Evolutionary conservation across 2,329 filamentous ascomycete genomes (phyloP).

Genomic region (Intubia oerlemansii): DNA sequence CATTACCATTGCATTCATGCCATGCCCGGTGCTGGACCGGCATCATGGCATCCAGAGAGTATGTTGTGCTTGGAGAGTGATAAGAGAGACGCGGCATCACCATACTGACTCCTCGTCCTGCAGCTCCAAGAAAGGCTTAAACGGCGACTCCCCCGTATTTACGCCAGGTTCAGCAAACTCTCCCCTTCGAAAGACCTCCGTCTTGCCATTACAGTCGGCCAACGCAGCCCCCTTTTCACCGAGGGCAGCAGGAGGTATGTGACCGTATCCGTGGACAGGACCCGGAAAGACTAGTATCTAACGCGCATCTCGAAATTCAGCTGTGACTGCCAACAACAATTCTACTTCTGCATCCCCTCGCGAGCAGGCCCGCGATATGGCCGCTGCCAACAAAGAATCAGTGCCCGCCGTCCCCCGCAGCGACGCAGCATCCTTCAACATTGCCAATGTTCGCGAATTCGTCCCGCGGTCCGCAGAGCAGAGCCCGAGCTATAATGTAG

Average conservation of each 20-base stretch:
- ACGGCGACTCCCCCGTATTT: constrained; percentile 91
- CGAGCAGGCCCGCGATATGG: constrained; percentile 3
- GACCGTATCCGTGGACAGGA: no score
- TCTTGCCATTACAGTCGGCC: constrained; percentile 77
- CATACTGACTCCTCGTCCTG: no score
- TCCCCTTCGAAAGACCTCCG: constrained; percentile 35
- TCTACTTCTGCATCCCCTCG: constrained; percentile 6
- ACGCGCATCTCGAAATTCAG: no score
- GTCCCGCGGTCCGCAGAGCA: constrained; percentile 7
- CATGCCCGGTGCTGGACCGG: constrained; percentile 1
- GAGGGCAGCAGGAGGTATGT: constrained; percentile 28
- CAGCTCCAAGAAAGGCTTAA: constrained; percentile 59
- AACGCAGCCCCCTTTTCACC: constrained; percentile 75
- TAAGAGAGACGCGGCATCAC: no score
- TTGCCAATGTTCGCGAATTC: constrained; percentile 28
- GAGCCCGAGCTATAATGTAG: constrained; percentile 4
- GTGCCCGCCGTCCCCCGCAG: constrained; percentile 3
- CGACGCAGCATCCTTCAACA: constrained; percentile 23
- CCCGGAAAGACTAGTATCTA: no score
- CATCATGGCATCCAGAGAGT: constrained; percentile 5
- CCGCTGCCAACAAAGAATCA: constrained; percentile 2
- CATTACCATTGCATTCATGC: no score
- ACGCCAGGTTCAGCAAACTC: constrained; percentile 38
- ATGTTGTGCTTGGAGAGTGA: no score
- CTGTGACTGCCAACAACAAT: constrained; percentile 5